Evolutionary conservation across 2,329 filamentous ascomycete genomes (phyloP).

Genomic region (Pseudogymnoascus sp.): DNA sequence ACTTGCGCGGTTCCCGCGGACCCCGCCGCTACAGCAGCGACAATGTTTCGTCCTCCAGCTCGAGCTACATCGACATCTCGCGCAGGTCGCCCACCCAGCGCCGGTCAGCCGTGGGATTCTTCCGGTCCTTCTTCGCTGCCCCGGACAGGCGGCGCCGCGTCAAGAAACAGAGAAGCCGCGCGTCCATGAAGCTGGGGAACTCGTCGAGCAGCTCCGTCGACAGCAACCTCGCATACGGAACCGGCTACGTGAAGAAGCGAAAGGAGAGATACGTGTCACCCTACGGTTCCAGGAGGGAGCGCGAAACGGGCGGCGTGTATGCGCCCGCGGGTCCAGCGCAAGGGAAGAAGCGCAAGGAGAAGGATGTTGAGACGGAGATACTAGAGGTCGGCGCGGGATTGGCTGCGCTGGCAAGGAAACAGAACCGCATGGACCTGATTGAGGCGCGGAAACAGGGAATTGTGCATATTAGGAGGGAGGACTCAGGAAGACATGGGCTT

Average conservation of each 20-base stretch:
- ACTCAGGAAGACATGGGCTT: constrained; percentile 2
- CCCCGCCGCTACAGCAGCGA: constrained; percentile 8
- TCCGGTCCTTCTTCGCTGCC: constrained; percentile 58
- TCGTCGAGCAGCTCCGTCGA: constrained; percentile 63
- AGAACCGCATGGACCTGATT: constrained; percentile 32
- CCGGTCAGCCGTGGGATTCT: constrained; percentile 42
- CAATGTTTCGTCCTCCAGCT: constrained; percentile 43
- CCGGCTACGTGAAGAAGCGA: constrained; percentile 37
- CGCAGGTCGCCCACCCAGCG: constrained; percentile 43
- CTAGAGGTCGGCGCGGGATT: constrained; percentile 43
- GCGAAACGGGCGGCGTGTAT: neutral
- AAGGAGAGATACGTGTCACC: neutral
- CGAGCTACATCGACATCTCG: constrained; percentile 62
- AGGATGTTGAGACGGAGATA: constrained; percentile 38
- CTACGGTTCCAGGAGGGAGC: neutral
- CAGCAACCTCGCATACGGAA: constrained; percentile 62
- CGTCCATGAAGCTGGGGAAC: constrained; percentile 54
- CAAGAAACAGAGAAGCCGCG: constrained; percentile 41
- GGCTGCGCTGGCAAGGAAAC: constrained; percentile 39
- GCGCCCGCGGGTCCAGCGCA: neutral
- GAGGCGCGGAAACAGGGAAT: constrained; percentile 24
- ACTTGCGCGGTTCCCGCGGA: constrained; percentile 2
- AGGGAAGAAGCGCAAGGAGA: constrained; percentile 20
- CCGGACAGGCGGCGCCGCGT: constrained; percentile 45
- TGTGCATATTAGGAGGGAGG: neutral